Conservation (phyloP, 306 rosid species). For the Quercus dentata region DNA sequence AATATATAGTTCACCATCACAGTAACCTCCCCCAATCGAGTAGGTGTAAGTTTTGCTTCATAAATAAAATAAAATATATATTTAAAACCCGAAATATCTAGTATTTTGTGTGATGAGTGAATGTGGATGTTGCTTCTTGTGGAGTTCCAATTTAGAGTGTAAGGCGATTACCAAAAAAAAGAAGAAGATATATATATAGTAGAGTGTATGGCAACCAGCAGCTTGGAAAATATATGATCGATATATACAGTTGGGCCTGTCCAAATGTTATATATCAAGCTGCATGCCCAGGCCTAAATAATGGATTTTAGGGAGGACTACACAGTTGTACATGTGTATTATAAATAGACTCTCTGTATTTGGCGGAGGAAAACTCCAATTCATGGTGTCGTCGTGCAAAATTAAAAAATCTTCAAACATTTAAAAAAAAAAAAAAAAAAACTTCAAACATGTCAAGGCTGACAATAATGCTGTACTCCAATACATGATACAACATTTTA, state of each 20-base stretch:
- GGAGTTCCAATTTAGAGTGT: neutral
- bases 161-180: neutral
- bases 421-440: no score
- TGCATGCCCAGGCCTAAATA: neutral
- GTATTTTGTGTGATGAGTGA: neutral
- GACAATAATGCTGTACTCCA: no score
- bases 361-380: no score
- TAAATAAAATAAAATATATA: neutral
- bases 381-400: no score
- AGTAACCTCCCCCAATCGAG: neutral
- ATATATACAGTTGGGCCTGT: neutral
- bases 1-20: neutral
- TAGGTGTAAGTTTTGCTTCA: neutral
- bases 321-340: neutral
- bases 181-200: no score
- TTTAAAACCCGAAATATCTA: neutral
- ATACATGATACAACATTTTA: no score
- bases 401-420: no score
- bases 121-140: neutral
- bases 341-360: no score
- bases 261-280: neutral
- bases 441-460: no score
- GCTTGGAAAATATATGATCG: neutral
- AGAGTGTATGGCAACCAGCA: neutral
- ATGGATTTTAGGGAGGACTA: neutral